Conservation (phyloP, 352 stramenopile genomes). For the Pythium scleroteichum region DNA sequence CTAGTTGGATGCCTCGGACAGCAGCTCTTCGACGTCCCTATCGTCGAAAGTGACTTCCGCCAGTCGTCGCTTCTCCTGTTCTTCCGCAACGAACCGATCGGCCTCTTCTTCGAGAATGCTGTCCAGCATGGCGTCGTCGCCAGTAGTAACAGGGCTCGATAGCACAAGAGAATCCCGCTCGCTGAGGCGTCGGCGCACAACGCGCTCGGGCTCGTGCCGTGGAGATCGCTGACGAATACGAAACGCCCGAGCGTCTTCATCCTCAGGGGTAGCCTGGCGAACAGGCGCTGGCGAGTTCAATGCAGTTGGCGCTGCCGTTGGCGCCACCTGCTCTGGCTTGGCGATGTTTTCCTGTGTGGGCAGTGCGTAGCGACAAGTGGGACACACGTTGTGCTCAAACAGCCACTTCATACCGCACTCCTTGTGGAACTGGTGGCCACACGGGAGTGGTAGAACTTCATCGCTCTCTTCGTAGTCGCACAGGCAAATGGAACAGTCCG, state of each 20-base stretch:
- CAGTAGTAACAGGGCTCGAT: conserved; percentile 16
- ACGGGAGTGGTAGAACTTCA: conserved; percentile 64
- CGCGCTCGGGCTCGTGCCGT: conserved; percentile 21
- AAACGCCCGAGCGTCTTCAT: conserved; percentile 8
- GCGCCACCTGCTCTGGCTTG: conserved; percentile 15
- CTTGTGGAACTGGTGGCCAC: conserved; percentile 78
- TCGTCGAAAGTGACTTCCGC: conserved; percentile 55
- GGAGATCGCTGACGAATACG: conserved; percentile 26
- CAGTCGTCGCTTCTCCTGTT: conserved; percentile 36
- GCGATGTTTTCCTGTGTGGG: conserved; percentile 39
- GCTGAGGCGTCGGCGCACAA: conserved; percentile 61
- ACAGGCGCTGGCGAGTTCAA: conserved; percentile 13
- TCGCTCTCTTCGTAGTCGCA: conserved; percentile 73
- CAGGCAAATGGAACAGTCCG: conserved; percentile 76
- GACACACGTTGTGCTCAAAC: conserved; percentile 75
- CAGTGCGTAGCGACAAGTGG: conserved; percentile 68
- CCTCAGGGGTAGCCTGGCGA: conserved; percentile 30
- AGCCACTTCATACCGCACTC: conserved; percentile 80
- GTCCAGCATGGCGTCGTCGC: conserved; percentile 46
- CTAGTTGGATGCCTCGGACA: conserved; percentile 38
- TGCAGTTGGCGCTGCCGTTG: conserved; percentile 12
- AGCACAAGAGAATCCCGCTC: conserved; percentile 26
- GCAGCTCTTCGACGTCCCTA: conserved; percentile 62
- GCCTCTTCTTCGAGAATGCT: conserved; percentile 66
- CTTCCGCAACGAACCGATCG: conserved; percentile 53